phyloP scores from a whole-genome alignment of 1,139 yeast genomes.

The Wickerhamomyces sp. region DNA sequence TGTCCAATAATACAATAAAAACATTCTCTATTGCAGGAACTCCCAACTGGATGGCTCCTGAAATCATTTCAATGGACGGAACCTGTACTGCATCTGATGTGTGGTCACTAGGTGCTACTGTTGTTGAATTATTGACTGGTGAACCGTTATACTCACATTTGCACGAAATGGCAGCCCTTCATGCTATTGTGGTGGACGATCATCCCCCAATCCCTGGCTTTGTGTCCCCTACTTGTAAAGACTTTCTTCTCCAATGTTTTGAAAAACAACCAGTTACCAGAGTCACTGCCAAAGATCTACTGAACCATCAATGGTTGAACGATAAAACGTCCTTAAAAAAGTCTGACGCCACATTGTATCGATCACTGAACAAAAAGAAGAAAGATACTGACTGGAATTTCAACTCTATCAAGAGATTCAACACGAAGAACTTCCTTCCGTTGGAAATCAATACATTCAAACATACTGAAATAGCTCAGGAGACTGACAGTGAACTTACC shows the following conservation, averaged over 20 bases:
- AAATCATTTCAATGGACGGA: slow-evolving; percentile 84
- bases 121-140: slow-evolving; percentile 80
- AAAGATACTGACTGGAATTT: slow-evolving; percentile 7
- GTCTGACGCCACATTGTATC: slow-evolving; percentile 27
- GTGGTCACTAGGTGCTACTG: slow-evolving; percentile 95
- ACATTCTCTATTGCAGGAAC: slow-evolving; percentile 86
- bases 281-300: slow-evolving; percentile 48
- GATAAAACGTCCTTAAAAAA: slow-evolving; percentile 19
- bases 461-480: slow-evolving; percentile 9
- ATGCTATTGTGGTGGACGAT: slow-evolving; percentile 85
- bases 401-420: slow-evolving; percentile 18
- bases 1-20: slow-evolving; percentile 64
- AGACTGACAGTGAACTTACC: slow-evolving; percentile 8
- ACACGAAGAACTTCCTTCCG: slow-evolving; percentile 31
- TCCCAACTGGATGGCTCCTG: slow-evolving; percentile 99
- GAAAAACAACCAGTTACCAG: slow-evolving; percentile 61
- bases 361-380: neutral
- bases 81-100: slow-evolving; percentile 84
- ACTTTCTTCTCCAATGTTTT: slow-evolving; percentile 71
- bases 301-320: slow-evolving; percentile 55
- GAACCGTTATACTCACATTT: slow-evolving; percentile 83
- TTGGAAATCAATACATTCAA: slow-evolving; percentile 14
- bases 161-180: slow-evolving; percentile 83
- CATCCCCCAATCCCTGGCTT: slow-evolving; percentile 73
- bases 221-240: slow-evolving; percentile 48